Evolutionary conservation across 495 filamentous ascomycete genomes (phyloP).

Genomic region (Haplographium delicatum): DNA sequence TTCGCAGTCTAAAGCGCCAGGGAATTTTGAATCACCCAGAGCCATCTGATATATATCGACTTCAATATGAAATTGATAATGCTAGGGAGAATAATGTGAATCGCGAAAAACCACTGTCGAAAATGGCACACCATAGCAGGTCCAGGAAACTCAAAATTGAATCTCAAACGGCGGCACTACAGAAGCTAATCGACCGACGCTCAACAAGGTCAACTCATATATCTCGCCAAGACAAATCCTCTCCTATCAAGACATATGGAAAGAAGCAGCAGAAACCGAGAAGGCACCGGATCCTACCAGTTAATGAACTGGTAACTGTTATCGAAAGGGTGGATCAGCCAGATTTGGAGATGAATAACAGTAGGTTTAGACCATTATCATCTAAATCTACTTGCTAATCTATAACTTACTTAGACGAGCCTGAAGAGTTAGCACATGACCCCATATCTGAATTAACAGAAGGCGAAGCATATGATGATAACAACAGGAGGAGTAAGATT

Average conservation of each 20-base stretch:
- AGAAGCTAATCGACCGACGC: neutral
- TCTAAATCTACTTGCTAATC: neutral
- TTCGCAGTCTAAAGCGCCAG: no score
- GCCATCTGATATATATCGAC: no score
- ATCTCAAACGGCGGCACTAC: neutral
- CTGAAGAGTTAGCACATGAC: constrained; percentile 16
- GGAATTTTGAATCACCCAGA: no score
- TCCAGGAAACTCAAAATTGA: neutral
- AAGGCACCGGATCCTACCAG: constrained; percentile 9
- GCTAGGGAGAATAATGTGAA: neutral
- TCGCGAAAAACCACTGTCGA: neutral
- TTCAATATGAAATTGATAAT: neutral
- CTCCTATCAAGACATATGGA: neutral
- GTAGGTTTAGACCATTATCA: neutral
- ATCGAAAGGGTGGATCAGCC: neutral
- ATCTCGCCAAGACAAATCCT: neutral
- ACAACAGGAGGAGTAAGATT: neutral
- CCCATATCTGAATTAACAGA: constrained; percentile 18
- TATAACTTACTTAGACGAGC: neutral
- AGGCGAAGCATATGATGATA: neutral
- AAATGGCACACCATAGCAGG: constrained; percentile 4
- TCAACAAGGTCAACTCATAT: neutral
- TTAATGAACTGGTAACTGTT: constrained; percentile 9
- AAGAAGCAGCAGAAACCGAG: constrained; percentile 3
- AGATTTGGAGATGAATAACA: neutral